Evolutionary conservation across 2,329 filamentous ascomycete genomes (phyloP).

Genomic region (Colletotrichum sp.): DNA sequence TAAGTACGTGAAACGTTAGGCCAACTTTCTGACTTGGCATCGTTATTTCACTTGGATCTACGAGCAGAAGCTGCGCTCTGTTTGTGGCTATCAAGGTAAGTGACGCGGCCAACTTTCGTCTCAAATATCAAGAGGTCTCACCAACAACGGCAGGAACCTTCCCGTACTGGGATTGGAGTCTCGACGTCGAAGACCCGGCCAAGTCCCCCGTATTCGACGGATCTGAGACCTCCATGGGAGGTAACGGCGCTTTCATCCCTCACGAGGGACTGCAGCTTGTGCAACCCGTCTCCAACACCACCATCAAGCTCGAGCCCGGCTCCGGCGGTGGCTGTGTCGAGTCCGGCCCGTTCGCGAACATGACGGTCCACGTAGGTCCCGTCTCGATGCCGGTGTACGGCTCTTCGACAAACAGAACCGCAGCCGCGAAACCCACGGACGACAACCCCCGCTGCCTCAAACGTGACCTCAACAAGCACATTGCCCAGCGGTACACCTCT

Average conservation of each 20-base stretch:
- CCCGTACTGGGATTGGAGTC: constrained; percentile 17
- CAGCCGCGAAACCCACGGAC: constrained; percentile 27
- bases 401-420: constrained; percentile 2
- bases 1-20: not conserved
- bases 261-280: constrained; percentile 23
- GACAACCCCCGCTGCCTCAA: constrained; percentile 48
- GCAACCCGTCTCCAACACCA: not conserved
- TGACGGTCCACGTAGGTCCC: constrained; percentile 43
- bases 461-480: constrained; percentile 34
- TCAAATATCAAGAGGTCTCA: not conserved
- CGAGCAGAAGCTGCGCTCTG: constrained; percentile 24
- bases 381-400: constrained; percentile 8
- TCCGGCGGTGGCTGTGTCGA: constrained; percentile 52
- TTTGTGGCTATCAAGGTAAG: constrained; percentile 26
- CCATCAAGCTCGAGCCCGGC: constrained; percentile 43
- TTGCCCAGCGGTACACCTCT: constrained; percentile 17
- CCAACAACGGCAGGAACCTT: constrained; percentile 1
- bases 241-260: constrained; percentile 39
- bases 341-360: constrained; percentile 41
- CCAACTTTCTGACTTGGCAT: constrained; percentile 25
- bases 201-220: constrained; percentile 44
- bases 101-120: not conserved
- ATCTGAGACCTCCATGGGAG: constrained; percentile 38
- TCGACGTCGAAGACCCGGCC: constrained; percentile 28
- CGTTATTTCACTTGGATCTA: constrained; percentile 24